phyloP scores from a whole-genome alignment of 768 basidiomycete species.

The Boletus rufocinnamomeus region DNA sequence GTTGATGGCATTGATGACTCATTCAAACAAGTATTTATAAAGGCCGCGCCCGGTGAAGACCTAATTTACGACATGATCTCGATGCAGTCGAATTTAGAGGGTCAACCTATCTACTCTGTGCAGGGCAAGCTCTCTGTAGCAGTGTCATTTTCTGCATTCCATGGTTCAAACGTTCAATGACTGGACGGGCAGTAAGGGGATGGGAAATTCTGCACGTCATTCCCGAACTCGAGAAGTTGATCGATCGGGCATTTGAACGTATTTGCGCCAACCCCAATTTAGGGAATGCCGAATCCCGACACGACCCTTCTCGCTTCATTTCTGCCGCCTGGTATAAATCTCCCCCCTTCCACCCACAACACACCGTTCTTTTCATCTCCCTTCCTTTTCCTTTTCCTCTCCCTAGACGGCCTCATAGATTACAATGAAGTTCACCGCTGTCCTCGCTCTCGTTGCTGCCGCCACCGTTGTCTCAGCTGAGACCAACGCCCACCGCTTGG shows the following conservation, averaged over 20 bases:
- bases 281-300: slow-evolving; percentile 17
- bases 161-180: not conserved
- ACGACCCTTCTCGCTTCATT: slow-evolving; percentile 17
- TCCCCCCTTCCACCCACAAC: not conserved
- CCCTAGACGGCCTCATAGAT: not conserved
- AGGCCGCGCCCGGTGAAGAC: not conserved
- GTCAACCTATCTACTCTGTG: not conserved
- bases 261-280: not conserved
- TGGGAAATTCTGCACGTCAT: not conserved
- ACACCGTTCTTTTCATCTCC: not conserved
- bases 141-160: not conserved
- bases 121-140: not conserved
- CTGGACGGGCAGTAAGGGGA: not conserved
- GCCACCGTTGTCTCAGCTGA: slow-evolving; percentile 43
- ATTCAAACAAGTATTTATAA: not conserved
- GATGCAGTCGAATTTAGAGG: not conserved
- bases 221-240: not conserved
- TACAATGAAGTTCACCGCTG: slow-evolving; percentile 33
- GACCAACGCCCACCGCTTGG: slow-evolving; percentile 55
- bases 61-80: not conserved
- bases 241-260: slow-evolving; percentile 6
- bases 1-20: not conserved
- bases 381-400: not conserved
- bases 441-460: slow-evolving; percentile 41
- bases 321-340: slow-evolving; percentile 14